phyloP scores from a whole-genome alignment of 192 early-diverging fungal species.

The Coemansia sp. region DNA sequence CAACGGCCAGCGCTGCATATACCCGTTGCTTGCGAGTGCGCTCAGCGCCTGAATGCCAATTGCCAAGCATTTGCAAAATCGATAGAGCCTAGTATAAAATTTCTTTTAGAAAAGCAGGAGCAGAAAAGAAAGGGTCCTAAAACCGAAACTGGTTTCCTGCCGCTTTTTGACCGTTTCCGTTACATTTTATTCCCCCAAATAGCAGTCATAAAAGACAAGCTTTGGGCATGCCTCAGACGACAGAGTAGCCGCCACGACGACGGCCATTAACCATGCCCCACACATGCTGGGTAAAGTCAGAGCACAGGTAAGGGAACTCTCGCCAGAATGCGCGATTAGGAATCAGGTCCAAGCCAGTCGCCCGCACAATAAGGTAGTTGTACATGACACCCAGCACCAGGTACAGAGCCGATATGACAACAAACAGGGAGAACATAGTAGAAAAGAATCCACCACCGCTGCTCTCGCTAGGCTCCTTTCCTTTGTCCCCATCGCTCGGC shows the following conservation, averaged over 20 bases:
- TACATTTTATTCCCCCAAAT: background rate
- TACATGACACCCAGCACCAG: constrained; percentile 52
- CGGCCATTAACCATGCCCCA: constrained; percentile 43
- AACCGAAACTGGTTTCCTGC: background rate
- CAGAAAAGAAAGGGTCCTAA: constrained; percentile 8
- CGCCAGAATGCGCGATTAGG: constrained; percentile 50
- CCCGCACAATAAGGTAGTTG: constrained; percentile 39
- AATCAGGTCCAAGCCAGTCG: constrained; percentile 48
- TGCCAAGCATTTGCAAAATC: background rate
- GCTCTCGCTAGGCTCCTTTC: background rate
- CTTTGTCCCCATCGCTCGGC: constrained; percentile 17
- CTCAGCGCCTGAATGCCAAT: background rate
- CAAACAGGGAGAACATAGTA: constrained; percentile 30
- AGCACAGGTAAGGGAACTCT: constrained; percentile 48
- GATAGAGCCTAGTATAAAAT: background rate
- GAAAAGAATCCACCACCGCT: constrained; percentile 42
- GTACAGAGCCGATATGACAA: constrained; percentile 29
- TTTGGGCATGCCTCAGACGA: constrained; percentile 18
- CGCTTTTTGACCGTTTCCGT: background rate
- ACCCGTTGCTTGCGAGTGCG: background rate
- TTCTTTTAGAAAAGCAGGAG: background rate
- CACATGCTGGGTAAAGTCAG: constrained; percentile 51
- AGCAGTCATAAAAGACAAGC: background rate
- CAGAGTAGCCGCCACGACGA: constrained; percentile 49
- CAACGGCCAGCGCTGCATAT: background rate